Conservation (phyloP, 257 asterid species). For the Lithospermum erythrorhizon region DNA sequence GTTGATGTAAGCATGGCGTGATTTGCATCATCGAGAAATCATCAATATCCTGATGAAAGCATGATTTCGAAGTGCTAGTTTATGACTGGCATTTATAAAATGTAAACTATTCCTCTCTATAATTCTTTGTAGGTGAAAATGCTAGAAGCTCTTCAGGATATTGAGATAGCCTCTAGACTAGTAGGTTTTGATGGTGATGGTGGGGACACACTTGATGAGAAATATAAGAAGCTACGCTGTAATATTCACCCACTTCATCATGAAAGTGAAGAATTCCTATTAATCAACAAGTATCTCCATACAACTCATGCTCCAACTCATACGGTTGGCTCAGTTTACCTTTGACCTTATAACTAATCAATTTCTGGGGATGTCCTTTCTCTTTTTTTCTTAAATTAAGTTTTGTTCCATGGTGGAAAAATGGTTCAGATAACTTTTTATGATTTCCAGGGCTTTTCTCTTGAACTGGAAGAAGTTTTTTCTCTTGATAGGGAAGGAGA, state of each 20-base stretch:
- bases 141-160: conserved; percentile 98
- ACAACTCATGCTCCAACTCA: conserved; percentile 96
- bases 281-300: conserved; percentile 79
- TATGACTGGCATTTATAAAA: not conserved
- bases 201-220: conserved; percentile 66
- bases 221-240: conserved; percentile 66
- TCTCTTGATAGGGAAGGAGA: conserved; percentile 84
- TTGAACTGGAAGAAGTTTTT: conserved; percentile 88
- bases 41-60: not conserved
- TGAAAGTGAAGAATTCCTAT: conserved; percentile 61
- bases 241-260: conserved; percentile 68
- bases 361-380: not conserved
- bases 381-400: not conserved
- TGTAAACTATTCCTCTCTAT: not conserved
- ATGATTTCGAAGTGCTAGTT: not conserved
- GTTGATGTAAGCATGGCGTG: not conserved
- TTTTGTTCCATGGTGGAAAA: not conserved
- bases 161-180: conserved; percentile 88
- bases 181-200: conserved; percentile 71
- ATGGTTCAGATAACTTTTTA: conserved; percentile 3
- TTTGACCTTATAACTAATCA: not conserved
- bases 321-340: conserved; percentile 39
- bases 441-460: conserved; percentile 68
- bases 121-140: conserved; percentile 67
- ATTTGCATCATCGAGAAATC: not conserved